Evolutionary conservation across 1,284 basidiomycete species (phyloP).

Genomic region (Rhizopogon parksii): DNA sequence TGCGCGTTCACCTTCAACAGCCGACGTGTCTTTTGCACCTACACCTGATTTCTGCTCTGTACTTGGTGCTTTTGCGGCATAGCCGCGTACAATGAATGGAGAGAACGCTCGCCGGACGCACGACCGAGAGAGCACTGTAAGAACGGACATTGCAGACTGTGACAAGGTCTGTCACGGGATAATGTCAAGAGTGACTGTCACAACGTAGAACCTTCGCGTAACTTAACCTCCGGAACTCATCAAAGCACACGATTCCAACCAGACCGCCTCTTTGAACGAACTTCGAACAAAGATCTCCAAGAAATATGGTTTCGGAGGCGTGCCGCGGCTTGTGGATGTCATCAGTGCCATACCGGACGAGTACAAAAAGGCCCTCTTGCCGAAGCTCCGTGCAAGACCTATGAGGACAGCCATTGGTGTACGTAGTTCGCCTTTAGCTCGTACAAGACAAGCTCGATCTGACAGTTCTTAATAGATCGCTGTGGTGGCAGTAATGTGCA

Average conservation of each 20-base stretch:
- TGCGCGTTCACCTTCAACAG: neutral
- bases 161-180: neutral
- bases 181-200: slow-evolving; percentile 3
- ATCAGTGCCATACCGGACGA: slow-evolving; percentile 98
- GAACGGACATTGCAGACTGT: slow-evolving; percentile 17
- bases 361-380: slow-evolving; percentile 87
- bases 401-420: slow-evolving; percentile 97
- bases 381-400: slow-evolving; percentile 89
- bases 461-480: slow-evolving; percentile 62
- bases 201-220: slow-evolving; percentile 53
- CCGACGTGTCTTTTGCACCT: slow-evolving; percentile 6
- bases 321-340: slow-evolving; percentile 94
- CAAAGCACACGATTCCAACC: slow-evolving; percentile 74
- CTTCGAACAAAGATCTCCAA: slow-evolving; percentile 87
- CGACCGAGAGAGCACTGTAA: slow-evolving; percentile 9
- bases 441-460: slow-evolving; percentile 6
- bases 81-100: slow-evolving; percentile 10
- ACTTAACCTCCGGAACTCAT: slow-evolving; percentile 95
- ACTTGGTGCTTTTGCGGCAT: slow-evolving; percentile 8
- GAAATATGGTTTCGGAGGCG: slow-evolving; percentile 79
- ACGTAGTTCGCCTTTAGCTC: slow-evolving; percentile 22
- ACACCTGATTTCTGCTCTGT: slow-evolving; percentile 1
- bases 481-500: slow-evolving; percentile 99
- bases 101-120: slow-evolving; percentile 8
- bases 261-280: slow-evolving; percentile 80